A percentile compares a stretch with the other conserved stretches of the same genome.
These are phyloP conservation scores for Pichia sorboxylosa DNA, from an alignment of 1,139 yeast species.

Conservation along the genomic window DNA sequence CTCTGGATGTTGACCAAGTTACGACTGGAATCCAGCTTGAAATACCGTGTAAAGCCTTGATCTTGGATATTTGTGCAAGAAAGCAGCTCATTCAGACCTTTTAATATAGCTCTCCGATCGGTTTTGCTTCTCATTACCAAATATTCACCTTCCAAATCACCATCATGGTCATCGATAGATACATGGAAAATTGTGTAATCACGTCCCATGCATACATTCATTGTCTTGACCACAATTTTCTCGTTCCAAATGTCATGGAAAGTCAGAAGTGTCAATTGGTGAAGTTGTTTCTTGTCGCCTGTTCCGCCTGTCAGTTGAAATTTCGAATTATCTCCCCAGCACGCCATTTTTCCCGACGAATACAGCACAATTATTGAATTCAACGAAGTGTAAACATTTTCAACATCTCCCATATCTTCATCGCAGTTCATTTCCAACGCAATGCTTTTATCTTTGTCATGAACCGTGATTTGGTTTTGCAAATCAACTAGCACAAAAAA, in stretches of 20 bases:
- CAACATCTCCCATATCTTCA: background rate
- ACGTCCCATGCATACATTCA: slow-evolving; percentile 27
- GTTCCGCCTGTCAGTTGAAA: slow-evolving; percentile 54
- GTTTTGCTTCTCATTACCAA: slow-evolving; percentile 6
- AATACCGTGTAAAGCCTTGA: slow-evolving; percentile 32
- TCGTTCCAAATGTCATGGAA: background rate
- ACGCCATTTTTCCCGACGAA: slow-evolving; percentile 28
- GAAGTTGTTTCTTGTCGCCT: no score
- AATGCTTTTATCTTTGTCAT: background rate
- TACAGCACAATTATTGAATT: slow-evolving; percentile 39
- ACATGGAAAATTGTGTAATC: slow-evolving; percentile 30
- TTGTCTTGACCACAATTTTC: background rate
- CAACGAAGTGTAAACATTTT: slow-evolving; percentile 31
- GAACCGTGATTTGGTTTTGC: background rate
- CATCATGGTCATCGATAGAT: background rate
- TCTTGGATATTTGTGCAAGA: background rate
- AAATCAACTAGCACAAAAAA: background rate
- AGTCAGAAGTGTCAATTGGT: slow-evolving; percentile 2
- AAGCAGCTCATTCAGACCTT: background rate
- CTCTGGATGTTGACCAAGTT: slow-evolving; percentile 25
- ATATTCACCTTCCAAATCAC: background rate
- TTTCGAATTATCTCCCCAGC: slow-evolving; percentile 78
- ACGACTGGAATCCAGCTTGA: slow-evolving; percentile 69
- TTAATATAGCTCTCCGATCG: slow-evolving; percentile 5
- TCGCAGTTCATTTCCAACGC: background rate